phyloP scores from a whole-genome alignment of 2,329 filamentous ascomycete species.

The Cylindrodendrum hubeiense region DNA sequence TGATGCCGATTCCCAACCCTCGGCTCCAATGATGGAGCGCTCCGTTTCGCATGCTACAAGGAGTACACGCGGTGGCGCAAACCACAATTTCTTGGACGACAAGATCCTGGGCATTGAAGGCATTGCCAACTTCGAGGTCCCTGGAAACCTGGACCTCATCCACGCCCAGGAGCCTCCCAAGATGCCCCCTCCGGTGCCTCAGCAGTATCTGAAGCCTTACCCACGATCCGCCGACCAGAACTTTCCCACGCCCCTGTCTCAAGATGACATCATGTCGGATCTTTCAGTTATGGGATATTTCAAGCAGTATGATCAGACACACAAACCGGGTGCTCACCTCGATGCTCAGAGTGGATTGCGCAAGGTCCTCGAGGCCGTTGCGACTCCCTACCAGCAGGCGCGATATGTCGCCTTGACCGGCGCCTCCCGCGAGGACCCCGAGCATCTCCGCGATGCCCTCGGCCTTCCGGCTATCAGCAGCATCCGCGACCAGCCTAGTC shows the following conservation, averaged over 20 bases:
- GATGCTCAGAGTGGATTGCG: conserved; percentile 66
- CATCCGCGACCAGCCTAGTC: conserved; percentile 56
- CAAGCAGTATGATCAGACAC: conserved; percentile 65
- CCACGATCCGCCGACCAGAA: conserved; percentile 67
- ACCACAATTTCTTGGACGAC: conserved; percentile 69
- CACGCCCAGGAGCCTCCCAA: conserved; percentile 67
- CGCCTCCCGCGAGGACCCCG: conserved; percentile 61
- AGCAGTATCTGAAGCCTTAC: conserved; percentile 70
- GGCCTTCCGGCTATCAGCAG: conserved; percentile 60
- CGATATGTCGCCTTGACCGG: conserved; percentile 63
- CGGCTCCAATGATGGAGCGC: conserved; percentile 71
- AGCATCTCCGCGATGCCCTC: conserved; percentile 62
- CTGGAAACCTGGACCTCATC: conserved; percentile 69
- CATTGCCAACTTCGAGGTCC: conserved; percentile 69
- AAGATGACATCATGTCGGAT: conserved; percentile 67
- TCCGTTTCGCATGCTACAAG: conserved; percentile 74
- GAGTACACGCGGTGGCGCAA: conserved; percentile 68
- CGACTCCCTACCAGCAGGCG: conserved; percentile 60
- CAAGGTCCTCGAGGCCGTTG: conserved; percentile 67
- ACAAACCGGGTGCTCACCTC: conserved; percentile 69
- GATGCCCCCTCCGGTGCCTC: conserved; percentile 68
- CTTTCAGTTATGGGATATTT: conserved; percentile 70
- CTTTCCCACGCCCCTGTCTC: conserved; percentile 63
- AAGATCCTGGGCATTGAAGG: conserved; percentile 71
- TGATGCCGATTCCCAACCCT: conserved; percentile 59